Evolutionary conservation across 1,139 yeast species (phyloP).

Genomic region (Kodamaea plutei): DNA sequence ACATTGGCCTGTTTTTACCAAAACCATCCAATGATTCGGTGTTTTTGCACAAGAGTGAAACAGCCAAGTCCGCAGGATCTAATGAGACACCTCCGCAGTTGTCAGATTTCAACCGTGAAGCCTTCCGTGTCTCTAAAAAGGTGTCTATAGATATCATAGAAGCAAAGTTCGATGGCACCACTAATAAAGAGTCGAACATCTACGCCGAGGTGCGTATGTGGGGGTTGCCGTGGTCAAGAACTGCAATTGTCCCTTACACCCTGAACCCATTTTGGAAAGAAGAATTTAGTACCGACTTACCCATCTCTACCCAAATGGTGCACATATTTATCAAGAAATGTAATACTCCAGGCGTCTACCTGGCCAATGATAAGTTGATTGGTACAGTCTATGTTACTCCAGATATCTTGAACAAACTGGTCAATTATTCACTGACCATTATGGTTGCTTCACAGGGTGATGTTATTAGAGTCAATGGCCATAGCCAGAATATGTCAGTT

Average conservation of each 20-base stretch:
- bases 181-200: constrained; percentile 28
- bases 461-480: constrained; percentile 21
- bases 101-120: constrained; percentile 27
- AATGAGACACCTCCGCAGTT: constrained; percentile 11
- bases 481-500: constrained; percentile 10
- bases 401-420: constrained; percentile 42
- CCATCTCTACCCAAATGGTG: constrained; percentile 52
- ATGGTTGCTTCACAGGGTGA: constrained; percentile 29
- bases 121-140: constrained; percentile 53
- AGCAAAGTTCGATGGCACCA: constrained; percentile 46
- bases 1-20: constrained; percentile 35
- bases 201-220: constrained; percentile 65
- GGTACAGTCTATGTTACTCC: constrained; percentile 59
- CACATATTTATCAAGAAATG: constrained; percentile 48
- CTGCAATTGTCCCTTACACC: constrained; percentile 52
- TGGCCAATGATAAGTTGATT: constrained; percentile 34
- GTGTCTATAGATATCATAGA: constrained; percentile 62
- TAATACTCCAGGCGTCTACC: constrained; percentile 20
- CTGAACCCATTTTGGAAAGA: constrained; percentile 72
- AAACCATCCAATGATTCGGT: no score
- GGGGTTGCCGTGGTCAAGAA: constrained; percentile 67
- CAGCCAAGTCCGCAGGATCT: constrained; percentile 1
- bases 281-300: constrained; percentile 52
- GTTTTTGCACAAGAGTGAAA: no score
- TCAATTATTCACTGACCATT: constrained; percentile 34